Evolutionary conservation across 257 asterid species (phyloP).

Genomic region (Solanum piurae): DNA sequence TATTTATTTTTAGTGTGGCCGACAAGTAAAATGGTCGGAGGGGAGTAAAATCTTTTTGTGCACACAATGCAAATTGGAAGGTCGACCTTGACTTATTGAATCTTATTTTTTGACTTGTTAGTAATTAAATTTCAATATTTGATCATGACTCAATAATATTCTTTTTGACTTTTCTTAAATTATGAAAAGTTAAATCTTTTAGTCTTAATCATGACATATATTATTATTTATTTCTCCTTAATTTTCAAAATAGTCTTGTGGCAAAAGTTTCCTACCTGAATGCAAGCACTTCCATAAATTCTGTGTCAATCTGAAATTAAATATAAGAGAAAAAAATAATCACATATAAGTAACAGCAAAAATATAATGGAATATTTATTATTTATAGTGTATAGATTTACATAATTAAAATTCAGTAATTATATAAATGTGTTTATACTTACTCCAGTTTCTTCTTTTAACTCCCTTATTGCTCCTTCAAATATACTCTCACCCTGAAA

Average conservation of each 20-base stretch:
- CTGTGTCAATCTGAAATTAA: conserved; percentile 37
- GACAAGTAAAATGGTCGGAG: background rate
- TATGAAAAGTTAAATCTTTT: background rate
- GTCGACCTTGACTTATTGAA: background rate
- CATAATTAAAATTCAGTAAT: background rate
- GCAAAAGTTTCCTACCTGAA: conserved; percentile 16
- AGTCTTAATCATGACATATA: background rate
- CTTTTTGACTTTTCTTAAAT: background rate
- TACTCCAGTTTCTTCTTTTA: conserved; percentile 83
- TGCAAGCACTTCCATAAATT: conserved; percentile 9
- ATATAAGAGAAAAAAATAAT: background rate
- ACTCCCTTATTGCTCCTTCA: conserved; percentile 59
- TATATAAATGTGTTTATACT: conserved; percentile 1
- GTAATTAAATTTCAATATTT: background rate
- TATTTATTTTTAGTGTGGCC: background rate
- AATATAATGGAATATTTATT: background rate
- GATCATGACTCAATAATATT: background rate
- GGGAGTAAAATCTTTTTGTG: background rate
- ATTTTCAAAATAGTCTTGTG: background rate
- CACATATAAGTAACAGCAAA: background rate
- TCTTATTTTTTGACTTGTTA: background rate
- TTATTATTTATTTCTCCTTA: background rate
- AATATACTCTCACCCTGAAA: conserved; percentile 64
- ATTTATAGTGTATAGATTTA: background rate
- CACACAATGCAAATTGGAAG: background rate